Percentiles rank a stretch among this genome's conserved stretches.
These are phyloP conservation scores for Leccinum barrowsii DNA, from an alignment of 768 basidiomycete species.

Conservation along the genomic window DNA sequence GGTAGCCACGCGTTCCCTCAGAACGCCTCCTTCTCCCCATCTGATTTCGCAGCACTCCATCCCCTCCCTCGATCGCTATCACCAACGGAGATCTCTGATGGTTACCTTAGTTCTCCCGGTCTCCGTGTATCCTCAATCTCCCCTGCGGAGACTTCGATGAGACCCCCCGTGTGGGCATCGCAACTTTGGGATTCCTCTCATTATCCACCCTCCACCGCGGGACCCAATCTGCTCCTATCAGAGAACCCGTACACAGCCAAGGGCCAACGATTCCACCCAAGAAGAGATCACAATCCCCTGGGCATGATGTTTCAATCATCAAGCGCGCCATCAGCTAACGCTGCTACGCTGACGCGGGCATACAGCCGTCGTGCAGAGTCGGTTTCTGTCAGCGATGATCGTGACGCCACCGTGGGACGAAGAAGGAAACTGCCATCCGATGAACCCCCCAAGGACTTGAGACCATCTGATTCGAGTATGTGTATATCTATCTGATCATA, in stretches of 20 bases:
- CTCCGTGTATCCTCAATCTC: conserved; percentile 55
- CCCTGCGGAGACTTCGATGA: conserved; percentile 56
- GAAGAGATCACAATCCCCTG: conserved; percentile 41
- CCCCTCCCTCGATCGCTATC: conserved; percentile 62
- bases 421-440: conserved; percentile 42
- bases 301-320: conserved; percentile 64
- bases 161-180: conserved; percentile 61
- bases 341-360: conserved; percentile 48
- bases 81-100: conserved; percentile 52
- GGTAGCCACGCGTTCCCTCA: conserved; percentile 46
- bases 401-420: conserved; percentile 70
- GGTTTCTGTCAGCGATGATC: conserved; percentile 55
- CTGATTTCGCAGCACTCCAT: conserved; percentile 57
- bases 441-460: conserved; percentile 36
- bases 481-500: conserved; percentile 29
- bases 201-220: conserved; percentile 42
- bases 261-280: conserved; percentile 37
- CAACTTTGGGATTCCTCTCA: conserved; percentile 61
- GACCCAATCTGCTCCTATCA: conserved; percentile 45
- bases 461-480: conserved; percentile 47
- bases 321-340: conserved; percentile 60
- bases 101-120: conserved; percentile 37
- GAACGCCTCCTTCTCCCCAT: conserved; percentile 54
- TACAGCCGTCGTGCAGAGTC: conserved; percentile 71
- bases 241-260: conserved; percentile 42